A percentile compares a stretch with the other conserved stretches of the same genome.
Conservation (phyloP, 208 protist genomes). For the Acanthamoeba sp. region DNA sequence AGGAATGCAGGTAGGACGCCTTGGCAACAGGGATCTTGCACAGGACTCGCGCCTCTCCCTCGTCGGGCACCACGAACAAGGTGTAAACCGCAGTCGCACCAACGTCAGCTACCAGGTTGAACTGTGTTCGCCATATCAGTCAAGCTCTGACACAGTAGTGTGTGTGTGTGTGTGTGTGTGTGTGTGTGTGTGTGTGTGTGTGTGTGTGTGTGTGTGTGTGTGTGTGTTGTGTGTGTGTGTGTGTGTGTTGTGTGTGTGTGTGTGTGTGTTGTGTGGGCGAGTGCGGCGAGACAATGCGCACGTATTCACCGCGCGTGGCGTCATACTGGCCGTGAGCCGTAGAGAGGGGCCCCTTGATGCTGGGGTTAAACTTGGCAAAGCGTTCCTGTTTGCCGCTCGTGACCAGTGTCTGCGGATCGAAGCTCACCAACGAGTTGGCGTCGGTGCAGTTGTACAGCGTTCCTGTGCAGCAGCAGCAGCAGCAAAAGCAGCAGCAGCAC, state of each 20-base stretch:
- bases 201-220: too few relatives aligned
- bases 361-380: neutral
- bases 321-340: constrained; percentile 16
- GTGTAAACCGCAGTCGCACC: neutral
- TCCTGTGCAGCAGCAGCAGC: neutral
- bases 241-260: too few relatives aligned
- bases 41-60: neutral
- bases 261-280: too few relatives aligned
- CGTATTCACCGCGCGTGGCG: neutral
- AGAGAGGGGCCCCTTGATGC: neutral
- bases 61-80: neutral
- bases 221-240: too few relatives aligned
- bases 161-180: too few relatives aligned
- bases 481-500: too few relatives aligned
- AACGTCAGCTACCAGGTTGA: neutral
- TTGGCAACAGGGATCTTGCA: neutral
- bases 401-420: neutral
- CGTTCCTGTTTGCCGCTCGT: neutral
- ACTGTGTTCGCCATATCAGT: neutral
- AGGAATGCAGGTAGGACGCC: neutral
- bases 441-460: constrained; percentile 7
- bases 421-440: neutral
- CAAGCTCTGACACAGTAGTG: neutral
- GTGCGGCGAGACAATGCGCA: neutral
- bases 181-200: too few relatives aligned